These are phyloP conservation scores for Mycena haematopus DNA, from an alignment of 768 basidiomycete genomes.

Conservation along the genomic window DNA sequence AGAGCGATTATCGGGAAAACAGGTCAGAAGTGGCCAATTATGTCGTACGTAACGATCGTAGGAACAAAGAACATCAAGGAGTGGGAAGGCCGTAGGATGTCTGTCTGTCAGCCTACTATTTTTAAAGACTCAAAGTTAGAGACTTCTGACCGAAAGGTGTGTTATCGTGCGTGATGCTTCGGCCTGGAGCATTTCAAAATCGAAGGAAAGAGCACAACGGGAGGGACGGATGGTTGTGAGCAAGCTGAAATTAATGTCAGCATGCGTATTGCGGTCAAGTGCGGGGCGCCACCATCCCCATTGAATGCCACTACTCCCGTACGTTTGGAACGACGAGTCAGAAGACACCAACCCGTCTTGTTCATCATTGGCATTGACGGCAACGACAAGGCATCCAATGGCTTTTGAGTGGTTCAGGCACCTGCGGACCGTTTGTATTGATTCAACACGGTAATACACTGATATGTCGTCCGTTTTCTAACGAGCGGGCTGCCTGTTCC, in stretches of 20 bases:
- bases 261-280: not conserved
- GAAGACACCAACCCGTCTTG: conserved; percentile 6
- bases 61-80: not conserved
- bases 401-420: not conserved
- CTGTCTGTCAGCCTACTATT: not conserved
- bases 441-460: conserved; percentile 55
- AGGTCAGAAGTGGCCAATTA: not conserved
- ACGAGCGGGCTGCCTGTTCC: conserved; percentile 62
- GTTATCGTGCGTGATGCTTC: not conserved
- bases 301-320: not conserved
- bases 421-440: not conserved
- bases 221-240: not conserved
- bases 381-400: conserved; percentile 5
- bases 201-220: not conserved
- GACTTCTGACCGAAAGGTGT: not conserved
- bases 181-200: not conserved
- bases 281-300: not conserved
- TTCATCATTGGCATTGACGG: conserved; percentile 12
- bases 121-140: conserved; percentile 1
- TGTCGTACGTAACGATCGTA: not conserved
- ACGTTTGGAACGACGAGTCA: conserved; percentile 1
- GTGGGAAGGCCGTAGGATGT: not conserved
- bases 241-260: not conserved
- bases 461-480: conserved; percentile 60
- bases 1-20: conserved; percentile 5